These are phyloP conservation scores for Tillandsia fasciculata DNA, from an alignment of 176 grass and related monocot species.

Conservation along the genomic window DNA sequence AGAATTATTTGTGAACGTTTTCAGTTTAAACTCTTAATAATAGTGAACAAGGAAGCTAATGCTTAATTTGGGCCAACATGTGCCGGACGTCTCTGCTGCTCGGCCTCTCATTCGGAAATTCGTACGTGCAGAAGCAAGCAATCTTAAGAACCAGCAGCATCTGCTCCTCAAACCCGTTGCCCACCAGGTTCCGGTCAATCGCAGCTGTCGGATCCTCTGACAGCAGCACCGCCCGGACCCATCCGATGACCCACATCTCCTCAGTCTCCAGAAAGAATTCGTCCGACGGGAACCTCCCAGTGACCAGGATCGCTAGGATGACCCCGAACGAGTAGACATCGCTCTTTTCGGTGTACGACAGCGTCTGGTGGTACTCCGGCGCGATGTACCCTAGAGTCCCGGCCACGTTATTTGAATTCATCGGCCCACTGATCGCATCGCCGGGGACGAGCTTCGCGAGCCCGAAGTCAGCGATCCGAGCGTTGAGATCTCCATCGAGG, in stretches of 20 bases:
- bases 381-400: slow-evolving; percentile 81
- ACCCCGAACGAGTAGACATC: slow-evolving; percentile 90
- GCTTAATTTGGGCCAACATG: slow-evolving; percentile 64
- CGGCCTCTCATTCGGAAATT: slow-evolving; percentile 58
- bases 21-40: no score
- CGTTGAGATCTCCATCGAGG: slow-evolving; percentile 64
- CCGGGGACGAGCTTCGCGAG: slow-evolving; percentile 61
- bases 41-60: neutral
- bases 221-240: slow-evolving; percentile 36
- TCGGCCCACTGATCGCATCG: slow-evolving; percentile 20
- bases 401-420: slow-evolving; percentile 40
- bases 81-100: slow-evolving; percentile 44
- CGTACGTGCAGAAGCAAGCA: slow-evolving; percentile 58
- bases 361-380: slow-evolving; percentile 69
- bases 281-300: slow-evolving; percentile 60
- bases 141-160: slow-evolving; percentile 59
- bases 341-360: slow-evolving; percentile 64
- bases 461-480: slow-evolving; percentile 71
- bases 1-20: slow-evolving; percentile 38
- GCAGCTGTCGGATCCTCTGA: slow-evolving; percentile 18
- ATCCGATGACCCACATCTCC: slow-evolving; percentile 45
- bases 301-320: slow-evolving; percentile 60
- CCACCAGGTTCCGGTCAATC: slow-evolving; percentile 43
- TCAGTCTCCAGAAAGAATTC: slow-evolving; percentile 51
- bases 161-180: slow-evolving; percentile 48